phyloP scores from a whole-genome alignment of 1,284 basidiomycete genomes.

The Uromyces viciae-fabae region DNA sequence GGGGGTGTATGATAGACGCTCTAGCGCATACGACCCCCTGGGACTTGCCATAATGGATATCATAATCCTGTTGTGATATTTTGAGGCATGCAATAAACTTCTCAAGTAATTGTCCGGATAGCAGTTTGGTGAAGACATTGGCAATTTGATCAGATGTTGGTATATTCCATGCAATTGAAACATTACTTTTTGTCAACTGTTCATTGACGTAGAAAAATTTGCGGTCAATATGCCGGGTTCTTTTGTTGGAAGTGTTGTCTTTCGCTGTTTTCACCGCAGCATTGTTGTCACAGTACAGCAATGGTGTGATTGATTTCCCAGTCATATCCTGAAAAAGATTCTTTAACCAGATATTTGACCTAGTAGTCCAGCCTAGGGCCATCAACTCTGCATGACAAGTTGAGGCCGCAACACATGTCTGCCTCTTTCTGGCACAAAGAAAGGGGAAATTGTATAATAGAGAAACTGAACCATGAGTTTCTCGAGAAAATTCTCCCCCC shows the following conservation, averaged over 20 bases:
- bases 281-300: slow-evolving; percentile 7
- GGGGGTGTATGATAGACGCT: neutral
- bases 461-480: neutral
- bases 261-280: neutral
- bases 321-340: slow-evolving; percentile 10
- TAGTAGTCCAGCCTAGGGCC: neutral
- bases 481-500: neutral
- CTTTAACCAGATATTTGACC: neutral
- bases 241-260: slow-evolving; percentile 8
- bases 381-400: slow-evolving; percentile 18
- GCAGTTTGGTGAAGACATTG: slow-evolving; percentile 11
- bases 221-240: neutral
- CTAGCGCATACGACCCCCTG: slow-evolving; percentile 1
- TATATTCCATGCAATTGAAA: neutral
- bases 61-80: neutral
- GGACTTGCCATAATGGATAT: neutral
- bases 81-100: slow-evolving; percentile 4
- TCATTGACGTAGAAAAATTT: slow-evolving; percentile 3
- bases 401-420: neutral
- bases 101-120: neutral
- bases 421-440: neutral
- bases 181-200: neutral
- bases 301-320: neutral
- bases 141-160: neutral
- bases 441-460: neutral